Base-by-base conservation (phyloP, 352 stramenopile species). In the Globisporangium yorkense region DNA sequence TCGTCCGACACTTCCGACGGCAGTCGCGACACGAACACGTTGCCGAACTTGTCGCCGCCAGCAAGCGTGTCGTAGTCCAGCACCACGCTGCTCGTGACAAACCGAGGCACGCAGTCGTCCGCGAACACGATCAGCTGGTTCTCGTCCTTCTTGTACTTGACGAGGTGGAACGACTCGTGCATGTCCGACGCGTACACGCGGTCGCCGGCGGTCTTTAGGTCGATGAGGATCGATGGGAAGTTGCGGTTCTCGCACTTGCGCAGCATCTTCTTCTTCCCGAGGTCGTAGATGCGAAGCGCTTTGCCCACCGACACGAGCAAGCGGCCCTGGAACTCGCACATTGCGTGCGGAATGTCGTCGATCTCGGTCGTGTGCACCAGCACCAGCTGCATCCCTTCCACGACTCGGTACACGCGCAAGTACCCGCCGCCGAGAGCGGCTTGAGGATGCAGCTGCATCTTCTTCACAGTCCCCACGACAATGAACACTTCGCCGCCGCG, bases 21-120 rank as follows among this genome's bases (percentile, higher is more conserved):
- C 46, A 99, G 62, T 12, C 97, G 84, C 41, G 98, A 75, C 16
- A 99, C 84, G 58, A 98, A 99, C 12, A 99, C 75, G 73, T 99
- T 99, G 39, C 97, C 97, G 73, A 99, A 99, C 68, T 99, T 99
- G 78, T 99, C 97, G 1, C 85, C 96, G 51, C 97, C 97, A 8
- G 96, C 97, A 37, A 99, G 86, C 21, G 97, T 99, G 64, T 99
- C 97, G 66, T 98, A 98, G 77, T 99, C 97, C 7, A 99, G 53
- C 70, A 95, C 56, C 76, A 94, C 63, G 74, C 89, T 84, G 64
- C 85, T 71, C 1, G 84, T 94, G 54, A 95, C 80, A 51, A 88
- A 89, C 13, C 84, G 79, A 29, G 88, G 87, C 20, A 96, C 82
- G 56, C 80, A 89, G 72, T 99, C 97, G 67, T 98, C 96, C 0